These are phyloP conservation scores for Rubia peregrina DNA, from an alignment of 305 asterid species.

Conservation along the genomic window DNA sequence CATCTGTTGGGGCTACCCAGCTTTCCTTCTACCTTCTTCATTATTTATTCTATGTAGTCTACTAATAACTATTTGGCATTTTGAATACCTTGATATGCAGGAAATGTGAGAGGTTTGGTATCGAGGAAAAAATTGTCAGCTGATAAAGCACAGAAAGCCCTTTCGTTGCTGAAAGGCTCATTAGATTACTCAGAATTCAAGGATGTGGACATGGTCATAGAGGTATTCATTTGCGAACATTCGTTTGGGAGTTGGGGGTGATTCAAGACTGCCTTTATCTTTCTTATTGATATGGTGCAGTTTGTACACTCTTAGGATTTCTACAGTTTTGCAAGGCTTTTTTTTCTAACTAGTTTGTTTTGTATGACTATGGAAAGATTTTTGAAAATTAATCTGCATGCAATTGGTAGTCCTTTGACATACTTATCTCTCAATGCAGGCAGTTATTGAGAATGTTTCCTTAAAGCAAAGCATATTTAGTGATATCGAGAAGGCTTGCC, in stretches of 20 bases:
- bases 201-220: conserved; percentile 93
- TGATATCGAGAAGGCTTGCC: conserved; percentile 85
- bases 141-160: conserved; percentile 68
- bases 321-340: neutral
- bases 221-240: conserved; percentile 31
- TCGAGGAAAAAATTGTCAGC: conserved; percentile 59
- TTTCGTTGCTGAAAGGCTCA: conserved; percentile 64
- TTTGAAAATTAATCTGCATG: neutral
- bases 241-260: neutral
- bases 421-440: conserved; percentile 47
- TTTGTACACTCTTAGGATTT: neutral
- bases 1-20: neutral
- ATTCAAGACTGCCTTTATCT: conserved; percentile 2
- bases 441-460: conserved; percentile 75
- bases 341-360: conserved; percentile 4
- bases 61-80: neutral
- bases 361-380: neutral
- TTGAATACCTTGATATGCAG: conserved; percentile 38
- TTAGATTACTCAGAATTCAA: conserved; percentile 76
- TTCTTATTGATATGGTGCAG: neutral
- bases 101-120: conserved; percentile 59
- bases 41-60: neutral
- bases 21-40: neutral
- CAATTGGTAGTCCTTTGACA: conserved; percentile 19
- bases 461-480: conserved; percentile 74